Evolutionary conservation across 345 rosid species (phyloP).

Genomic region (Sisymbrium altissimum): DNA sequence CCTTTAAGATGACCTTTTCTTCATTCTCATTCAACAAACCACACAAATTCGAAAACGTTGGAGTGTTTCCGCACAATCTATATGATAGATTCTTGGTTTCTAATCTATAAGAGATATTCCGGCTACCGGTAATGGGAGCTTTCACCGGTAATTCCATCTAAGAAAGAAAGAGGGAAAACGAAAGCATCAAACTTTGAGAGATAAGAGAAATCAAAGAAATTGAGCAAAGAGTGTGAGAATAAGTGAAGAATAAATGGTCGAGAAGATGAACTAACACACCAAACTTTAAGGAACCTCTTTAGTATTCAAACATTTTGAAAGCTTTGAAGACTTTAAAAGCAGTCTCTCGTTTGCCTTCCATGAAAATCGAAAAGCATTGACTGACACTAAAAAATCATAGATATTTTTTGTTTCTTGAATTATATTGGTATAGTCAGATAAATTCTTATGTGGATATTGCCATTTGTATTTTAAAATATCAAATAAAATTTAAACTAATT

Average conservation of each 20-base stretch:
- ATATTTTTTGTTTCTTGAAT: neutral
- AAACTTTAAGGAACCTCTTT: conserved; percentile 38
- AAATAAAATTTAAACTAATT: neutral
- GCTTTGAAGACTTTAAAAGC: conserved; percentile 19
- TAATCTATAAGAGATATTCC: conserved; percentile 43
- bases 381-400: neutral
- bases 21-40: conserved; percentile 21
- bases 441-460: neutral
- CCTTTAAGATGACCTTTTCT: conserved; percentile 50
- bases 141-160: conserved; percentile 69
- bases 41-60: conserved; percentile 32
- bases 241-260: conserved; percentile 30
- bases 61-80: conserved; percentile 42
- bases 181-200: conserved; percentile 23
- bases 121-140: conserved; percentile 38
- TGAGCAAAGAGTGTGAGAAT: conserved; percentile 29
- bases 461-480: neutral
- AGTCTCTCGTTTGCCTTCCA: conserved; percentile 21
- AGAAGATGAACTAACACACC: conserved; percentile 87
- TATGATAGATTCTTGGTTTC: conserved; percentile 63
- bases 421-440: neutral
- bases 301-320: conserved; percentile 6
- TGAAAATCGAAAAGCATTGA: conserved; percentile 22
- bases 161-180: conserved; percentile 19
- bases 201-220: conserved; percentile 17